Percentiles rank a stretch among this genome's conserved stretches.
Evolutionary conservation across 1,139 yeast species (phyloP).

Genomic region (Lodderomyces parapsilosis): DNA sequence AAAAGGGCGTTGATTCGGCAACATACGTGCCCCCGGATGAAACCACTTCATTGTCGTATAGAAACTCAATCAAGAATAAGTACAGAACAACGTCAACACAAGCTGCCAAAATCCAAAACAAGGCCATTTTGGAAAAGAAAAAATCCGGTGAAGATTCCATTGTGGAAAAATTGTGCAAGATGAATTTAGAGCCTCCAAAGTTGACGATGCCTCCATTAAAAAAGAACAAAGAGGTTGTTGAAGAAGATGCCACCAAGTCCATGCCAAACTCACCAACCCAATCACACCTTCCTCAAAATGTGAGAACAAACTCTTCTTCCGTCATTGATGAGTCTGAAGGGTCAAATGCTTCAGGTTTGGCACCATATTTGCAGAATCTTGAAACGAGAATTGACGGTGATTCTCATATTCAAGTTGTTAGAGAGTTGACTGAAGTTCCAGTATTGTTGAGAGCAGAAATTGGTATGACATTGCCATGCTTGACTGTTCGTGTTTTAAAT

Average conservation of each 20-base stretch:
- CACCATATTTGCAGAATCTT: constrained; percentile 56
- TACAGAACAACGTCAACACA: constrained; percentile 69
- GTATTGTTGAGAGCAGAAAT: constrained; percentile 86
- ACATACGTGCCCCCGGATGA: constrained; percentile 90
- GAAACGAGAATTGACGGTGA: constrained; percentile 62
- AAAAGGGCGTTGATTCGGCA: constrained; percentile 85
- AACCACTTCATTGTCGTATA: constrained; percentile 68
- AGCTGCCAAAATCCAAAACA: constrained; percentile 61
- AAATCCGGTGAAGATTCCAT: constrained; percentile 40
- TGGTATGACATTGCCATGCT: constrained; percentile 93
- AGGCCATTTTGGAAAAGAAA: constrained; percentile 29
- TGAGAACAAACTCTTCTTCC: constrained; percentile 26
- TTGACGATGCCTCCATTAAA: constrained; percentile 37
- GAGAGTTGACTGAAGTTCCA: constrained; percentile 77
- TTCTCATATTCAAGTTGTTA: constrained; percentile 72
- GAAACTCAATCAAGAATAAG: constrained; percentile 76
- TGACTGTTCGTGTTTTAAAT: constrained; percentile 89
- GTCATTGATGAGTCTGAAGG: constrained; percentile 14
- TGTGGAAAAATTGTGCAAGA: constrained; percentile 43
- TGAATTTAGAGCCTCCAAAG: constrained; percentile 55
- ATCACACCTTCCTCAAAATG: constrained; percentile 23
- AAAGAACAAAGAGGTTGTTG: constrained; percentile 9
- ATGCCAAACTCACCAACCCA: constrained; percentile 31
- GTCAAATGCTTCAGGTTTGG: constrained; percentile 33
- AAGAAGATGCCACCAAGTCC: constrained; percentile 19